Evolutionary conservation across 2,329 filamentous ascomycete species (phyloP).

Genomic region (Paecilomyces fulvus): DNA sequence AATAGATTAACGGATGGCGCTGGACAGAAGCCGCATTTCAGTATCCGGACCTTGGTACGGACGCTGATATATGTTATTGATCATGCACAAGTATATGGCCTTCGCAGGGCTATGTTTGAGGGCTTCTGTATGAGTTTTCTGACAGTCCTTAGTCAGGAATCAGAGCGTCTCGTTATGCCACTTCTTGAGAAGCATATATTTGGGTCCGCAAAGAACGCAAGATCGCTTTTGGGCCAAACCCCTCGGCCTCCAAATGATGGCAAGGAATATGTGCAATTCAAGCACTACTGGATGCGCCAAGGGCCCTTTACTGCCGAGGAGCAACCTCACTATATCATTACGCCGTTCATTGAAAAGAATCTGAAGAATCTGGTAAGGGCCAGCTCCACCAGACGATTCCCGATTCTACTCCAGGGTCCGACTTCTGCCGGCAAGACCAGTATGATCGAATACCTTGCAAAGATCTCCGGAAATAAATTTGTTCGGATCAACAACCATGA

Average conservation of each 20-base stretch:
- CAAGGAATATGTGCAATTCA: slow-evolving; percentile 70
- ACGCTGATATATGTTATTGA: slow-evolving; percentile 81
- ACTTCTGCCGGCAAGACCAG: slow-evolving; percentile 98
- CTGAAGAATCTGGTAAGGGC: slow-evolving; percentile 89
- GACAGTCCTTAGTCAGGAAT: slow-evolving; percentile 74
- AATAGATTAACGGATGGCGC: slow-evolving; percentile 89
- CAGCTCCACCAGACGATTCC: slow-evolving; percentile 83
- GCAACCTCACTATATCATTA: slow-evolving; percentile 89
- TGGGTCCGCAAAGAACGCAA: slow-evolving; percentile 58
- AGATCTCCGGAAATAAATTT: slow-evolving; percentile 91
- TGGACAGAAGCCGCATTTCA: slow-evolving; percentile 94
- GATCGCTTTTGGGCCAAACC: slow-evolving; percentile 66
- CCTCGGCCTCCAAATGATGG: slow-evolving; percentile 71
- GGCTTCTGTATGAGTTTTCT: slow-evolving; percentile 98
- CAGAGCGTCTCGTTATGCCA: slow-evolving; percentile 69
- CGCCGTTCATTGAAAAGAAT: slow-evolving; percentile 88
- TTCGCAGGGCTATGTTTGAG: slow-evolving; percentile 81
- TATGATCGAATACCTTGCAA: slow-evolving; percentile 98
- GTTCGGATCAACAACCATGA: slow-evolving; percentile 99
- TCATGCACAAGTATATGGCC: slow-evolving; percentile 72
- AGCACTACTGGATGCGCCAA: slow-evolving; percentile 84
- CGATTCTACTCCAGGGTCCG: slow-evolving; percentile 89
- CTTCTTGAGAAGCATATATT: slow-evolving; percentile 75
- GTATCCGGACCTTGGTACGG: slow-evolving; percentile 83
- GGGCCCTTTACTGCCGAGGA: slow-evolving; percentile 60